phyloP scores from a whole-genome alignment of 805 yeast genomes.

The Aciculoconidium aculeatum region DNA sequence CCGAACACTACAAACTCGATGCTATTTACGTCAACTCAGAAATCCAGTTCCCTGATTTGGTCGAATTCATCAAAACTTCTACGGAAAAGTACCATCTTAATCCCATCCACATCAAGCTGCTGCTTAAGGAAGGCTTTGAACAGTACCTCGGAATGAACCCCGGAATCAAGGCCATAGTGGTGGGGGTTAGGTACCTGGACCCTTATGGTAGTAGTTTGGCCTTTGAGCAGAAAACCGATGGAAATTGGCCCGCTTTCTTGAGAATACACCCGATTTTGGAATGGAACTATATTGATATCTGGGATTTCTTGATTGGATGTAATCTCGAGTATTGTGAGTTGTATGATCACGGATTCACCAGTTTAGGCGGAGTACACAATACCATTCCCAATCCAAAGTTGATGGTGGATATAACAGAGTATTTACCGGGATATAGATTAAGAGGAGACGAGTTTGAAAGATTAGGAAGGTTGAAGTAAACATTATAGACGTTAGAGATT shows the following conservation, averaged over 20 bases:
- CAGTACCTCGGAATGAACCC: conserved; percentile 51
- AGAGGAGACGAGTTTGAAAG: conserved; percentile 55
- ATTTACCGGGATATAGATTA: conserved; percentile 53
- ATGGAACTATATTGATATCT: conserved; percentile 79
- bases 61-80: conserved; percentile 56
- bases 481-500: too few relatives aligned
- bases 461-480: conserved; percentile 24
- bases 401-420: conserved; percentile 18
- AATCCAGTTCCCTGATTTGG: conserved; percentile 64
- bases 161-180: conserved; percentile 64
- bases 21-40: conserved; percentile 75
- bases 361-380: conserved; percentile 72
- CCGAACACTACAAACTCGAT: conserved; percentile 34
- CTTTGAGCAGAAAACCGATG: conserved; percentile 72
- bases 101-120: conserved; percentile 38
- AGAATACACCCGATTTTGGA: conserved; percentile 84
- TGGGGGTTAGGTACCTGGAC: conserved; percentile 85
- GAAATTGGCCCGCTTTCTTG: conserved; percentile 84
- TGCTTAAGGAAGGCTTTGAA: conserved; percentile 64
- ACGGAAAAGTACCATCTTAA: conserved; percentile 50
- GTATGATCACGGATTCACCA: conserved; percentile 83
- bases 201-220: conserved; percentile 65
- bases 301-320: conserved; percentile 69
- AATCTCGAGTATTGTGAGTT: conserved; percentile 65
- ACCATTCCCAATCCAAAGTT: conserved; percentile 69